phyloP scores from a whole-genome alignment of 2,329 filamentous ascomycete species.

The Colletotrichum spaethianum region DNA sequence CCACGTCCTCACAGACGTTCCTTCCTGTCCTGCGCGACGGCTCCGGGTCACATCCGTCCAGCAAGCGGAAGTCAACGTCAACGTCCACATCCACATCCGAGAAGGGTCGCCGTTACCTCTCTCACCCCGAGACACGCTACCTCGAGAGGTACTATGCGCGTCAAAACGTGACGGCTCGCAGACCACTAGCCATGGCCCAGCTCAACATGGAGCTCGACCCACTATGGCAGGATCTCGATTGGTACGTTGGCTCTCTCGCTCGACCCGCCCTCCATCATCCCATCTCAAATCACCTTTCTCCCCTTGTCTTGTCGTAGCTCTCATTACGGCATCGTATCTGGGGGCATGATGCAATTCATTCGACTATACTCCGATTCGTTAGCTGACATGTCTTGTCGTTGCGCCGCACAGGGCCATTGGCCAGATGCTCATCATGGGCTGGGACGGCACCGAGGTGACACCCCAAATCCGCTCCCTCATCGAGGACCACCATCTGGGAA shows the following conservation, averaged over 20 bases:
- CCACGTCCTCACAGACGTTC: slow-evolving; percentile 11
- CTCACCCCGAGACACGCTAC: slow-evolving; percentile 43
- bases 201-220: slow-evolving; percentile 67
- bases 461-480: slow-evolving; percentile 87
- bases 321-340: slow-evolving; percentile 2
- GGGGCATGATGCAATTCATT: background rate
- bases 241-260: slow-evolving; percentile 65
- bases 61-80: slow-evolving; percentile 27
- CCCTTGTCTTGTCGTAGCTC: slow-evolving; percentile 6
- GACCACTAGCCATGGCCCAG: slow-evolving; percentile 48
- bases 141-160: slow-evolving; percentile 43
- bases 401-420: slow-evolving; percentile 72
- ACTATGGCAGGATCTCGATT: slow-evolving; percentile 83
- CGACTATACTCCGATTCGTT: slow-evolving; percentile 9
- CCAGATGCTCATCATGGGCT: slow-evolving; percentile 87
- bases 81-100: slow-evolving; percentile 34
- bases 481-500: slow-evolving; percentile 88
- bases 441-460: slow-evolving; percentile 87
- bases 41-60: slow-evolving; percentile 25
- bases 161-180: slow-evolving; percentile 47
- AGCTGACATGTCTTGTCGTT: slow-evolving; percentile 29
- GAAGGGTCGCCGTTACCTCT: slow-evolving; percentile 40
- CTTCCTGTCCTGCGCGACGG: slow-evolving; percentile 26
- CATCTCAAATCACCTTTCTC: background rate
- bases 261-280: slow-evolving; percentile 19